A percentile compares a stretch with the other conserved stretches of the same genome.
These are phyloP conservation scores for Trypanosoma avium DNA, from an alignment of 208 protist genomes.

Conservation along the genomic window DNA sequence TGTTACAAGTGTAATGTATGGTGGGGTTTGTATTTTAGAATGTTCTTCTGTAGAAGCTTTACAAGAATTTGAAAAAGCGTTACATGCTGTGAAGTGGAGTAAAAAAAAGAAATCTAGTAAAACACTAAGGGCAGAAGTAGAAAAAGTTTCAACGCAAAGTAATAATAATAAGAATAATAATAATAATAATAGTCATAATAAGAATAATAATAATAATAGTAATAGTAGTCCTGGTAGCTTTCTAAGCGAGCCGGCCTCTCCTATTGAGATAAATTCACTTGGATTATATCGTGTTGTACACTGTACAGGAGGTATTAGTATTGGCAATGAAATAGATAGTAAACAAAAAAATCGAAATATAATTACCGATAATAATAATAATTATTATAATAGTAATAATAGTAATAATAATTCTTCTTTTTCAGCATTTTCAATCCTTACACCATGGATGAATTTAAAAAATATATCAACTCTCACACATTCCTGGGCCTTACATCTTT, in stretches of 20 bases:
- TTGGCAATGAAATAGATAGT: neutral
- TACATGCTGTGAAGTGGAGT: constrained; percentile 20
- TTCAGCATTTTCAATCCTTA: constrained; percentile 17
- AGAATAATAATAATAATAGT: neutral
- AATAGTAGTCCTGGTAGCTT: neutral
- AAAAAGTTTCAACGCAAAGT: neutral
- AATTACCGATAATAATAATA: neutral
- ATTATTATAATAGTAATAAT: neutral
- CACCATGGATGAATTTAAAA: constrained; percentile 56
- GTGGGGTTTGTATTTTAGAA: constrained; percentile 68
- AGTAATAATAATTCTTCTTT: no score
- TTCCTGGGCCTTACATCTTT: constrained; percentile 67
- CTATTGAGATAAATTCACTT: neutral
- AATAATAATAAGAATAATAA: neutral
- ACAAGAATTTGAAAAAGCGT: constrained; percentile 38
- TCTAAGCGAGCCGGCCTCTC: neutral
- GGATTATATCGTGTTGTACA: constrained; percentile 13
- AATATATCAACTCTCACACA: constrained; percentile 52
- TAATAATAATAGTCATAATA: neutral
- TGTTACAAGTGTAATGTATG: constrained; percentile 89
- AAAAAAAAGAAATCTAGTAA: constrained; percentile 13
- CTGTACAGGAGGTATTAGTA: constrained; percentile 9
- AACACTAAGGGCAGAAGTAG: constrained; percentile 1
- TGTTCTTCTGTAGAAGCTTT: constrained; percentile 41
- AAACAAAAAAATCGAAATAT: neutral